Evolutionary conservation across 345 rosid genomes (phyloP), one percentile per base, ranked within the genome.

Genomic region (Dipteronia sinensis): DNA sequence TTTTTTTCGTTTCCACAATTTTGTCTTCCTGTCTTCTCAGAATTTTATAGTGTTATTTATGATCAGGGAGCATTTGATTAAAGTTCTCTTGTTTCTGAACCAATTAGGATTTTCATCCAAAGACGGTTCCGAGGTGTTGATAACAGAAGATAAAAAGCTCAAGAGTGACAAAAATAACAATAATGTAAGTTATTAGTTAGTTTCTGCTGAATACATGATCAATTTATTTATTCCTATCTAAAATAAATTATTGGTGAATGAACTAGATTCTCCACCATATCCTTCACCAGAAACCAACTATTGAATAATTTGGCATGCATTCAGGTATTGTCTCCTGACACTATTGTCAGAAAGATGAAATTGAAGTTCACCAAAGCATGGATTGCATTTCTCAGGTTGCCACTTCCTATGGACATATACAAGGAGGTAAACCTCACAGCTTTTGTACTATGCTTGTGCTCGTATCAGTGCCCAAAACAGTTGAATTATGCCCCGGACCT

Each of bases 331-430:
- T 89, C 92, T 82, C 83, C 91, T 12, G 79, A 86, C 70, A 83
- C 79, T 31, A 86, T 92, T 51, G 73, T 83, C 80, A 96, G 88
- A 86, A 94, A 86, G 88, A 93, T 92, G 90, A 96, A 92, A 87
- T 67, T 90, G 44, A 96, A 92, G 83, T 94, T 96, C 77, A 93
- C 94, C 4, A 94, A 92, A 85, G 93, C 97, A 17, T 96, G 99
- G 99, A 85, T 90, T 80, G 82, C 97, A 44, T 94, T 96, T 89
- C 95, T 96, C 76, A 89, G 94, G 84, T 84, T 94, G 66, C 97
- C 92, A 13, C 94, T 94, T 72, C 95, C 97, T 10, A 81, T 92
- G 78, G 94, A 88, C 78, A 85, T 96, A 29, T 96, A 94, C 88
- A 96, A 94, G 85, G 97, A 96, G 94, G 99, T 93, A 78, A 81